These are phyloP conservation scores for Triticum monococcum DNA, from an alignment of 176 grass and related monocot genomes.

Conservation along the genomic window DNA sequence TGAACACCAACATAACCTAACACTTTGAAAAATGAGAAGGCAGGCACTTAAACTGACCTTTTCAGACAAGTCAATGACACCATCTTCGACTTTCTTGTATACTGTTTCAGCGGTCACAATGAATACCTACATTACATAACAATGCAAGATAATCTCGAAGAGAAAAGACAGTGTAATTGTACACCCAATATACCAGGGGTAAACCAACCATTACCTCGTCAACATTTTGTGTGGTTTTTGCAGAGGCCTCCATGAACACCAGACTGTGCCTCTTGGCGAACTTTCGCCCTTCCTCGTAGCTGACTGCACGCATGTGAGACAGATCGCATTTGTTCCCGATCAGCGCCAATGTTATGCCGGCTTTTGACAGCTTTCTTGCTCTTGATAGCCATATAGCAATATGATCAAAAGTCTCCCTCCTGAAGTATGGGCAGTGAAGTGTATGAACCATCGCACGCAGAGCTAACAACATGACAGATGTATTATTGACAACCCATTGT, in stretches of 20 bases:
- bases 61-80: slow-evolving; percentile 62
- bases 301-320: slow-evolving; percentile 57
- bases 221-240: slow-evolving; percentile 54
- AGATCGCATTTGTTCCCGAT: slow-evolving; percentile 67
- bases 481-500: background rate
- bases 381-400: slow-evolving; percentile 58
- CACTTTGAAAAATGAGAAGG: background rate
- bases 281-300: slow-evolving; percentile 65
- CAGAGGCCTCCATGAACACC: slow-evolving; percentile 70
- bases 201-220: slow-evolving; percentile 49
- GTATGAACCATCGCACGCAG: background rate
- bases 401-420: slow-evolving; percentile 80
- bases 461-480: too few species aligned
- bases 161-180: background rate
- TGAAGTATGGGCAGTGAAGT: background rate
- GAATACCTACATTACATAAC: slow-evolving; percentile 35
- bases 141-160: background rate
- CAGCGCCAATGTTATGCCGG: slow-evolving; percentile 62
- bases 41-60: slow-evolving; percentile 19
- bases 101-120: slow-evolving; percentile 45
- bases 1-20: background rate
- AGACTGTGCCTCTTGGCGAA: slow-evolving; percentile 65
- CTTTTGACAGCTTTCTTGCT: slow-evolving; percentile 51
- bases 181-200: background rate
- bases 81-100: slow-evolving; percentile 69